phyloP scores from a whole-genome alignment of 1,284 basidiomycete genomes.

The Fomes fomentarius region DNA sequence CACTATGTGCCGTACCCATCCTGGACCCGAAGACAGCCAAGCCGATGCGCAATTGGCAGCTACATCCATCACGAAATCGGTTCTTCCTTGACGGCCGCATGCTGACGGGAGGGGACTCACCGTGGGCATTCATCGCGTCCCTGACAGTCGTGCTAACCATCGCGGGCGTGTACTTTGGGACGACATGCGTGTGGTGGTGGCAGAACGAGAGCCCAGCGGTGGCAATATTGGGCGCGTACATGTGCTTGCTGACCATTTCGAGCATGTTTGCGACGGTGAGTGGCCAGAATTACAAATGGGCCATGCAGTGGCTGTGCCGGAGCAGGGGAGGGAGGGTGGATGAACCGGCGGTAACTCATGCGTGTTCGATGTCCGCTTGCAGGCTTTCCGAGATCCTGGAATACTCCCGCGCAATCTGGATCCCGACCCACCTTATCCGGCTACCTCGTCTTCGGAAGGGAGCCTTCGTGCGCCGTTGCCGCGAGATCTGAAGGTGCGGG shows the following conservation, averaged over 20 bases:
- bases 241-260: conserved; percentile 75
- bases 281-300: conserved; percentile 16
- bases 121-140: conserved; percentile 74
- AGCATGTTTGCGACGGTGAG: conserved; percentile 79
- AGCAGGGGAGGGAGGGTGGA: background rate
- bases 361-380: conserved; percentile 25
- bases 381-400: conserved; percentile 87
- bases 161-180: conserved; percentile 80
- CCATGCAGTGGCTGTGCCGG: conserved; percentile 21
- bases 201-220: conserved; percentile 73
- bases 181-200: conserved; percentile 90
- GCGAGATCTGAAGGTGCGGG: conserved; percentile 79
- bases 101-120: conserved; percentile 84
- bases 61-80: conserved; percentile 72
- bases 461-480: conserved; percentile 70
- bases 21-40: conserved; percentile 44
- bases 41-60: conserved; percentile 56
- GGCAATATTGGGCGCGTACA: conserved; percentile 74
- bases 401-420: conserved; percentile 88
- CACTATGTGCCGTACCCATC: conserved; percentile 50
- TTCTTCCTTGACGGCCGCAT: conserved; percentile 75
- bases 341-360: conserved; percentile 12
- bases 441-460: conserved; percentile 60
- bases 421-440: conserved; percentile 77
- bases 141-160: conserved; percentile 67